A percentile compares a stretch with the other conserved stretches of the same genome.
phyloP scores from a whole-genome alignment of 371 early-diverging fungal species.

The Syncephalastrum monosporum region DNA sequence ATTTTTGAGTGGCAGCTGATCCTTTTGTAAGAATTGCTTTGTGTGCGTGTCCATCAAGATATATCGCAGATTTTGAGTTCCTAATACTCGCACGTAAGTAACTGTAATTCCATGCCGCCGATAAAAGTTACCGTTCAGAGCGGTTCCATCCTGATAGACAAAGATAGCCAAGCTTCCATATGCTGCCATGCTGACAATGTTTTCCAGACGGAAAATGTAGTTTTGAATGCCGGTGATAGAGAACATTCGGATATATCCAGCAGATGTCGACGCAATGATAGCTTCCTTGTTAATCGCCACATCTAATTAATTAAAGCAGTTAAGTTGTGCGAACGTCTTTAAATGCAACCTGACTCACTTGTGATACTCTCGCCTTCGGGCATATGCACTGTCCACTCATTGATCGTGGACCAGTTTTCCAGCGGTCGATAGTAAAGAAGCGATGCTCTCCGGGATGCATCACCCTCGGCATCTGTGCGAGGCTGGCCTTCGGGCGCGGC shows the following conservation, averaged over 20 bases:
- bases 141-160: constrained; percentile 25
- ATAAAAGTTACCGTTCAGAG: constrained; percentile 24
- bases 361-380: constrained; percentile 65
- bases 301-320: constrained; percentile 26
- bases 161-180: constrained; percentile 39
- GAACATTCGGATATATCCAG: constrained; percentile 75
- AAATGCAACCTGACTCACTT: constrained; percentile 23
- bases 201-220: constrained; percentile 64
- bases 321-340: too few relatives aligned
- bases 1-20: constrained; percentile 64
- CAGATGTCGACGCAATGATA: constrained; percentile 74
- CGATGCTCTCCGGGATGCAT: constrained; percentile 34
- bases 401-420: constrained; percentile 66
- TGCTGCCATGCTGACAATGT: constrained; percentile 66
- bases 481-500: constrained; percentile 50
- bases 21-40: constrained; percentile 58
- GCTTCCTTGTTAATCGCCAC: constrained; percentile 72
- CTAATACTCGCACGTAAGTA: constrained; percentile 8
- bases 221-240: constrained; percentile 76
- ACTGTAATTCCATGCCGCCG: background rate
- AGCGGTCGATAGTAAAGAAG: constrained; percentile 53
- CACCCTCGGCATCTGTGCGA: constrained; percentile 16
- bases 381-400: constrained; percentile 78
- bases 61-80: constrained; percentile 66
- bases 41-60: constrained; percentile 66